Evolutionary conservation across 2,329 filamentous ascomycete species (phyloP), one percentile per base, ranked within the genome.

Genomic region (Xylariaceae sp.): DNA sequence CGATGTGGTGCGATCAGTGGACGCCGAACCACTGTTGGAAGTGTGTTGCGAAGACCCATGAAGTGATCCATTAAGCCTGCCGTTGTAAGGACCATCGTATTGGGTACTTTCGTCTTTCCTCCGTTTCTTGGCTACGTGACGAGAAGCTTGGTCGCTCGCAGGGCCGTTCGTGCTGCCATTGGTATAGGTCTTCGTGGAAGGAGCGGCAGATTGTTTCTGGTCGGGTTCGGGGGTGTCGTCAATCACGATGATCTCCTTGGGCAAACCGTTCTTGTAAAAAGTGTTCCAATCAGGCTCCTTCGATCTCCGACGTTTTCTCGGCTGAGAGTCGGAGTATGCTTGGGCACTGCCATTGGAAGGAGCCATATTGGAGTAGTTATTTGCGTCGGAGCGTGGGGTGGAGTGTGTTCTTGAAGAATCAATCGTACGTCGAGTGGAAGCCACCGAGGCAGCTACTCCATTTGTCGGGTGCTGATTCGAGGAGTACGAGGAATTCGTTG

Each of bases 241-340:
- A 56, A 93, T 93, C 55, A 91, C 81, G 58, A 93, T 91, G 59
- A 93, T 81, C 68, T 93, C 87, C 61, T 88, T 85, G 18, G 87
- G 87, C 19, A 89, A 68, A 3, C 87, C 87, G 63, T 91, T 90
- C 61, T 84, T 85, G 64, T 90, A 91, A 60, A 90, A 93, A 50
- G 76, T 79, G 43, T 78, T 73, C 87, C 87, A 93, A 64, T 93
- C 83, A 37, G 86, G 85, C 51, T 81, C 74, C 61, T 75, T 76
- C 48, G 74, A 79, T 45, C 76, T 74, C 51, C 76, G 71, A 51
- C 75, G 71, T 60, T 80, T 81, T 50, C 72, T 62, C 34, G 62
- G 54, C 35, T 64, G 61, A 19, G 61, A 52, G 39, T 60, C 55
- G 48, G 45, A 31, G 31, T 50, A 50, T 4, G 50, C 41, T 19